Evolutionary conservation across 1,139 yeast genomes (phyloP).

Genomic region (Yamadazyma kanchanaburiensis): DNA sequence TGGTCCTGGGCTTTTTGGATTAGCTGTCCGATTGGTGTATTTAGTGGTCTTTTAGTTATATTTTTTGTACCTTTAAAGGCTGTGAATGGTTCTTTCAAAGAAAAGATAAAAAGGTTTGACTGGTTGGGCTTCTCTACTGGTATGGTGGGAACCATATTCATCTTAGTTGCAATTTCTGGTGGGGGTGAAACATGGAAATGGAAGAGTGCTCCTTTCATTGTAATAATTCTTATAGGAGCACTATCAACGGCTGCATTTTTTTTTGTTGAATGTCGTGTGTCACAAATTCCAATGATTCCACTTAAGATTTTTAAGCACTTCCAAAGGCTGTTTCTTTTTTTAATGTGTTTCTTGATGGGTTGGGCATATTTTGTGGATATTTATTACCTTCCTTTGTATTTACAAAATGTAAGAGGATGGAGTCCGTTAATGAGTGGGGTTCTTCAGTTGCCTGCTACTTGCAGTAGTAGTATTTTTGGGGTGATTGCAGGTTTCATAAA

Average conservation of each 20-base stretch:
- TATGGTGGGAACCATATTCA: slow-evolving; percentile 38
- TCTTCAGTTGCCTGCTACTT: slow-evolving; percentile 13
- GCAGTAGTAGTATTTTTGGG: slow-evolving; percentile 15
- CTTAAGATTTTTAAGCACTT: slow-evolving; percentile 45
- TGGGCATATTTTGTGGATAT: slow-evolving; percentile 42
- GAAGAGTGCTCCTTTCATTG: slow-evolving; percentile 45
- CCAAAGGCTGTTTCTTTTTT: slow-evolving; percentile 29
- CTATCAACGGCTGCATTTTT: slow-evolving; percentile 33
- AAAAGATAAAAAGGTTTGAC: slow-evolving; percentile 42
- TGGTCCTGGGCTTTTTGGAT: slow-evolving; percentile 53
- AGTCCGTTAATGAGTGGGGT: slow-evolving; percentile 12
- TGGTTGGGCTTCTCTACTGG: slow-evolving; percentile 45
- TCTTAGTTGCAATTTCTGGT: slow-evolving; percentile 50
- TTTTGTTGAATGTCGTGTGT: slow-evolving; percentile 27
- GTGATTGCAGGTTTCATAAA: slow-evolving; percentile 35
- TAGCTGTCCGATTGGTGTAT: slow-evolving; percentile 38
- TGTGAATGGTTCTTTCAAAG: slow-evolving; percentile 20
- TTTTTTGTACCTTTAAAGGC: slow-evolving; percentile 26
- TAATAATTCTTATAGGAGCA: slow-evolving; percentile 45
- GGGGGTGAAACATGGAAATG: slow-evolving; percentile 53
- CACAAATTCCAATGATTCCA: slow-evolving; percentile 46
- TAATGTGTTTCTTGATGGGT: slow-evolving; percentile 45
- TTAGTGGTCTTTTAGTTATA: slow-evolving; percentile 20
- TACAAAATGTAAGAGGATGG: slow-evolving; percentile 32
- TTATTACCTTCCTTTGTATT: slow-evolving; percentile 48